Percentiles rank a stretch among this genome's conserved stretches.
phyloP scores from a whole-genome alignment of 1,284 basidiomycete species.

The Apiotrichum sp. region DNA sequence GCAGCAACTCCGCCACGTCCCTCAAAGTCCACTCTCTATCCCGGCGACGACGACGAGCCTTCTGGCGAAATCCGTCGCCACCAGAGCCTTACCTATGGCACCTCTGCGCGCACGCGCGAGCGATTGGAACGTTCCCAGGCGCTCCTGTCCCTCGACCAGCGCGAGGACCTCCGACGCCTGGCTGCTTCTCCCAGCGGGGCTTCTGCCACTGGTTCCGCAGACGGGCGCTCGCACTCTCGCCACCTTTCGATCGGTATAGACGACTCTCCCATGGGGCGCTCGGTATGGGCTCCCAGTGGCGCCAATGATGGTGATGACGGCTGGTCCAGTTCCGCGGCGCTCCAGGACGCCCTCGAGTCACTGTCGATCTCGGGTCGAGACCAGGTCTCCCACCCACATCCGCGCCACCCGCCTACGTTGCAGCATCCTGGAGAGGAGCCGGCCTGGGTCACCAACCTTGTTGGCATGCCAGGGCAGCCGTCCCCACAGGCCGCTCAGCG shows the following conservation, averaged over 20 bases:
- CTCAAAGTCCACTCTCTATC: conserved; percentile 33
- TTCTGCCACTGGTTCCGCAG: conserved; percentile 3
- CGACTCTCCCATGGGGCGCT: conserved; percentile 35
- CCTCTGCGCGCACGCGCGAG: conserved; percentile 32
- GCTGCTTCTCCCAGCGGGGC: conserved; percentile 13
- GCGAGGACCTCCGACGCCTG: conserved; percentile 26
- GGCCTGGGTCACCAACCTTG: conserved; percentile 41
- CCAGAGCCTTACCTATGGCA: conserved; percentile 43
- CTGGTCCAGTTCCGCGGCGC: conserved; percentile 26
- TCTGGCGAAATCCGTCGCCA: conserved; percentile 39
- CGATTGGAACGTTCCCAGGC: conserved; percentile 39
- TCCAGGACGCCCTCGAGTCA: conserved; percentile 42
- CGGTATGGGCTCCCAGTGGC: conserved; percentile 33
- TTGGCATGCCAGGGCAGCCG: conserved; percentile 32
- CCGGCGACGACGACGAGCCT: conserved; percentile 12
- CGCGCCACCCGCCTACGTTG: not conserved
- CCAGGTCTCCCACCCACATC: conserved; percentile 8
- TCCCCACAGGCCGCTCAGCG: conserved; percentile 21
- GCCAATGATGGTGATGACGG: conserved; percentile 26
- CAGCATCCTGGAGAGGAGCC: conserved; percentile 29
- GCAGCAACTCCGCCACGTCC: conserved; percentile 38
- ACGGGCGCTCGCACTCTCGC: conserved; percentile 11
- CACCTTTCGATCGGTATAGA: conserved; percentile 18
- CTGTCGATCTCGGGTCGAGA: conserved; percentile 13
- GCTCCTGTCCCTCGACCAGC: conserved; percentile 36